Evolutionary conservation across 805 yeast species (phyloP), one percentile per base, ranked within the genome.

Genomic region (Diddensiella caesifluorescens): DNA sequence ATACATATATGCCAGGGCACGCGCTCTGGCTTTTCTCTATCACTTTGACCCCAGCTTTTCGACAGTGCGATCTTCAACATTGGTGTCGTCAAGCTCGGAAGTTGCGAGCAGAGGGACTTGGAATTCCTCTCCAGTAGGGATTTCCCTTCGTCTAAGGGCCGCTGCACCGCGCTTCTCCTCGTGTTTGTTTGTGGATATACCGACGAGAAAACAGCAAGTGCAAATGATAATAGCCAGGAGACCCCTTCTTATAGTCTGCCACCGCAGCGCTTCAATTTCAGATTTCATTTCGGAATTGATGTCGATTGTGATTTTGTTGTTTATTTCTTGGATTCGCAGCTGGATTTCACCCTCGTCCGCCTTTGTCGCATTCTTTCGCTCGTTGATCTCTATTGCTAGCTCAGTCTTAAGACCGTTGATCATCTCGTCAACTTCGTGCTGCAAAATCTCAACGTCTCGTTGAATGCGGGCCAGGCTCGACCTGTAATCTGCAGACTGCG

Each of bases 171-270:
- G 35, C 37, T 38, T 38, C 56, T 67, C 52, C 63, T 70, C 51
- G 26, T 47, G 51, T 40, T 48, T 44, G 22, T 48, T 44, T 13
- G 36, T 16, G 4, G 60, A 70, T 35, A 60, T 72, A 35, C 79
- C 75, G 50, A 78, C 74, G 61, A 84, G 70, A 3, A 80, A 69
- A 18, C 77, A 69, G 42, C 77, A 74, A 1, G 84, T 84, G 48
- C 82, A 70, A 1, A 79, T 67, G 18, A 83, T 62, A 25, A 88
- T 80, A 1, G 92, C 85, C 33, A 84, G 69, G 25, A 92, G 67
- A 6, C 97, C 97, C 59, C 92, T 75, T 43, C 96, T 71, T 1
- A 96, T 88, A 34, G 90, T 77, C 56, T 86, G 87, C 98, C 98
- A 90, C 53, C 97, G 71, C 47, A 90, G 70, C 45, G 80, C 77